Evolutionary conservation across 768 basidiomycete species (phyloP), one percentile per base, ranked within the genome.

Genomic region (Gelatoporia subvermispora): DNA sequence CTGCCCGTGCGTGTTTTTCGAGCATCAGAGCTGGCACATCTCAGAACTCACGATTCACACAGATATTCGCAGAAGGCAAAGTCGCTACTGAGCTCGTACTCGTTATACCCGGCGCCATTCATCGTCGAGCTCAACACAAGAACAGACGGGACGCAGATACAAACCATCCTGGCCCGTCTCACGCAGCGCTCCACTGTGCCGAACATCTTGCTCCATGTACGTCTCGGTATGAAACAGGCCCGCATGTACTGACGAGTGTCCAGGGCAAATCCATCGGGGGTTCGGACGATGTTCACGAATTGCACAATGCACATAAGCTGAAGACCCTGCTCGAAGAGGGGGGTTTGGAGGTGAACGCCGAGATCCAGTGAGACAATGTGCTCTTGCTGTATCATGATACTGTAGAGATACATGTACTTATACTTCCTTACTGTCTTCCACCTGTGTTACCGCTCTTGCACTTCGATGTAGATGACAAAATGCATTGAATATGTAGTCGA

Each of bases 81-180:
- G 58, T 66, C 68, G n/a, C 71, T 91, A 5, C 71, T 92, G 3
- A 71, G 71, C 25, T 66, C 64, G 0, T 87, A 87, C 56, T 66
- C 79, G 23, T 72, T 89, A 11, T 63, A 69, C 13, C 88, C 89
- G 0, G 60, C 78, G 2, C 85, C 88, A 1, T 78, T 76, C 50
- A 67, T 90, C 28, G 68, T 92, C 24, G 88, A 92, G 58, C 85
- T 91, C 20, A 88, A 92, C 64, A 57, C 81, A 9, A 75, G 89
- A 18, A 49, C 47, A 7, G 88, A 91, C 57, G 69, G 73, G 1
- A 67, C 70, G 8, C 68, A 79, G 23, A 72, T 92, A 53, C 90
- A 92, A 63, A 64, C 70, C 9, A 66, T 91, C 24, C 68, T 92
- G 41, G 71, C 69, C 8, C 81, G 88, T 34, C 64, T 90, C 24